Base-by-base conservation (phyloP, 306 rosid genomes). In the Arachis hypogaea region DNA sequence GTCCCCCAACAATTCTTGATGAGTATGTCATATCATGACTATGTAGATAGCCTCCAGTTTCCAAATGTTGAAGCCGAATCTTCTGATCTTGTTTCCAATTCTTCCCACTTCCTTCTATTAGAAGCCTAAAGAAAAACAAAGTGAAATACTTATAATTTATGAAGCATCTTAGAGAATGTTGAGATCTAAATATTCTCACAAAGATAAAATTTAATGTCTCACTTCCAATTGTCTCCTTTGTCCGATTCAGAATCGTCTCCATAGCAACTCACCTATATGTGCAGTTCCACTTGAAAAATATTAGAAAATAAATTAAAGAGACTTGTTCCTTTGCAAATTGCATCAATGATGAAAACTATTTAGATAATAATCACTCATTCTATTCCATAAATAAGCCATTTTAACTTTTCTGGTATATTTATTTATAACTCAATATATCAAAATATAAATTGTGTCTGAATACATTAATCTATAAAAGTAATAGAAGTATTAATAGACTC, bases 1-100 rank as follows among this genome's bases (percentile, higher is more conserved):
- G 99, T 28, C 97, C 99, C 42, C 99, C 99, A 47, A 96, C 99
- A 51, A 87, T 94, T 58, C 99, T 96, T 58, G 83, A 71, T 54
- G 83, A 71, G 84, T 91, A 92, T 78, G 92, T 94, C 89, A 89
- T 94, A 93, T 92, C 88, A 75, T 94, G 99, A 79, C 99, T 94
- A 30, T 92, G 99, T 7, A 94, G 82, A 80, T 84, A 91, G 82
- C 78, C 89, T 14, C 84, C 77, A 3, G 99, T 94, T 81, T 94
- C 97, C 11, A 94, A 54, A 64, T 94, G 99, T 80, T 94, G 99
- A 55, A 94, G 82, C 57, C 99, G 91, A 83, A 94, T 54, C 84
- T 72, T 89, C 84, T 94, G 99, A 66, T 89, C 91, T 81, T 94
- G 97, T 87, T 85, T 94, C 99, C 99, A 94, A 67, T 95, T 87